Percentiles rank a stretch among this genome's conserved stretches.
Evolutionary conservation across 108 stramenopile species (phyloP).

Genomic region (Pseudonitzschia multiseries): DNA sequence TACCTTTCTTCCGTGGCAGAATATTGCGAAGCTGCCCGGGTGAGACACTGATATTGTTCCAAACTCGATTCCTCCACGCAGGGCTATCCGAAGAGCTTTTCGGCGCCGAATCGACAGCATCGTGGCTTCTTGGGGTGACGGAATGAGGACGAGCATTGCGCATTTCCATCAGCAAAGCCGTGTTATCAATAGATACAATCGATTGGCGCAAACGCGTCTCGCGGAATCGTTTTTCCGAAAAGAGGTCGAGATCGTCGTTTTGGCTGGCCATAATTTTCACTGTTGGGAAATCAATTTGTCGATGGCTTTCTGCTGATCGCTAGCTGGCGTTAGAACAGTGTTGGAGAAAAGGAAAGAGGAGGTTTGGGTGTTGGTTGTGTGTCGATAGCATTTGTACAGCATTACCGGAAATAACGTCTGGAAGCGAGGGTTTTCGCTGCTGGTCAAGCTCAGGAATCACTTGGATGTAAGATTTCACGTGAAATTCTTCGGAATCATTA

Average conservation of each 20-base stretch:
- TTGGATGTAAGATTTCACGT: no score
- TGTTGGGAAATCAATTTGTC: no score
- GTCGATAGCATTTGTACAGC: no score
- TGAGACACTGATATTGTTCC: not conserved
- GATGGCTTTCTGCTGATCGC: no score
- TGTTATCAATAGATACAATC: conserved; percentile 2
- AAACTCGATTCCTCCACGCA: conserved; percentile 1
- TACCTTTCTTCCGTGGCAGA: not conserved
- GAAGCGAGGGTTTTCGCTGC: no score
- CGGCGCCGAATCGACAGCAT: not conserved
- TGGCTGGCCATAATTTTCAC: no score
- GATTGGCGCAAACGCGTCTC: conserved; percentile 11
- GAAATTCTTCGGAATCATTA: no score
- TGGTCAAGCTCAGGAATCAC: no score
- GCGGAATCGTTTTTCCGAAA: not conserved
- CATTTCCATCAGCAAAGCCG: not conserved
- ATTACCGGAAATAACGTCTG: no score
- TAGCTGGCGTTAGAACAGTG: no score
- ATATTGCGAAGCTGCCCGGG: not conserved
- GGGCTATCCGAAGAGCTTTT: not conserved
- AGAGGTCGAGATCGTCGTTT: not conserved
- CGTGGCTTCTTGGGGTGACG: not conserved
- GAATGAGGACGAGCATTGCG: conserved; percentile 1
- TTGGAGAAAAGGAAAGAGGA: no score
- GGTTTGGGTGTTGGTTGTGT: no score